Evolutionary conservation across 345 rosid species (phyloP).

Genomic region (Syzygium oleosum): DNA sequence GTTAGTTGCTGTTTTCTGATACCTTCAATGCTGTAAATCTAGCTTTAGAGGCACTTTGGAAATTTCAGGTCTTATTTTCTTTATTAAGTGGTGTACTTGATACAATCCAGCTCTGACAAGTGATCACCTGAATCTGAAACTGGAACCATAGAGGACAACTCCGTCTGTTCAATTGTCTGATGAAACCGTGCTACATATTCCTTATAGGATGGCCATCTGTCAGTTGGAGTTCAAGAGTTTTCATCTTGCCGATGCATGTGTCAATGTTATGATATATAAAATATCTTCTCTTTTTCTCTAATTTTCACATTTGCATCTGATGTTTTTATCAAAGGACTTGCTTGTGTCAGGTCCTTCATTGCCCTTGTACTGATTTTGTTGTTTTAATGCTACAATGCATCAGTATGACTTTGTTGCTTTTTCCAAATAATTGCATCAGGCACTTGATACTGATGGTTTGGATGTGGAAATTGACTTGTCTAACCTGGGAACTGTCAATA

Average conservation of each 20-base stretch:
- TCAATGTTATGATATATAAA: neutral
- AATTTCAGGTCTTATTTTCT: neutral
- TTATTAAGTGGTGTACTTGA: neutral
- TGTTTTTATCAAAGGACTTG: neutral
- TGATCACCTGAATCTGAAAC: neutral
- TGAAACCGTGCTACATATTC: neutral
- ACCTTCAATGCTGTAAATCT: neutral
- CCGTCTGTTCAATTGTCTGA: neutral
- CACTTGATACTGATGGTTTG: conserved; percentile 75
- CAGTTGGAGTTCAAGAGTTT: neutral
- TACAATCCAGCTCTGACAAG: neutral
- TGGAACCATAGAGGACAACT: neutral
- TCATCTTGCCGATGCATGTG: neutral
- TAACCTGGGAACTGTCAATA: conserved; percentile 94
- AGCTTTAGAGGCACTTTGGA: neutral
- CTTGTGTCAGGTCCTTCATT: neutral
- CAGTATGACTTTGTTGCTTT: conserved; percentile 2
- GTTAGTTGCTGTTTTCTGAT: neutral
- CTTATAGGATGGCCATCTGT: neutral
- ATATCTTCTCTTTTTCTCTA: neutral
- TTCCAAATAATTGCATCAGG: conserved; percentile 26
- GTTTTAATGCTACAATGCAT: neutral
- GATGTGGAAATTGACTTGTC: conserved; percentile 99
- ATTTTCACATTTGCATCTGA: neutral
- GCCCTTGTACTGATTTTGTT: neutral